Evolutionary conservation across 352 stramenopile species (phyloP).

Genomic region (Globisporangium nodosum): DNA sequence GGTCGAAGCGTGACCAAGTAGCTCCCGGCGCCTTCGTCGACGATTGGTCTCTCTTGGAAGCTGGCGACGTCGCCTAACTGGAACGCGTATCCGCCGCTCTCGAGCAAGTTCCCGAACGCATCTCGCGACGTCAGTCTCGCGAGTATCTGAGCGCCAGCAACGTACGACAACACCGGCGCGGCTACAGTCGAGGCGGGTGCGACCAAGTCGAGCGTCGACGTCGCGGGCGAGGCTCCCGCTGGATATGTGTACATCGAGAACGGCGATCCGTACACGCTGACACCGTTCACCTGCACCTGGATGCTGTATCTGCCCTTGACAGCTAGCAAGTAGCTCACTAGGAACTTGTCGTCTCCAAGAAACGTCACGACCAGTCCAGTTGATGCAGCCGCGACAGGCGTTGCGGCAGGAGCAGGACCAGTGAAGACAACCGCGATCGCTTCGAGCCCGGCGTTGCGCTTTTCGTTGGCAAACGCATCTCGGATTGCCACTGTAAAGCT

Average conservation of each 20-base stretch:
- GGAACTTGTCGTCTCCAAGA: slow-evolving; percentile 25
- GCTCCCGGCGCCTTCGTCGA: slow-evolving; percentile 28
- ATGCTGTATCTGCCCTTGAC: slow-evolving; percentile 43
- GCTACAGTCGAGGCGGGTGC: slow-evolving; percentile 17
- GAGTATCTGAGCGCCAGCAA: slow-evolving; percentile 27
- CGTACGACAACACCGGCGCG: slow-evolving; percentile 20
- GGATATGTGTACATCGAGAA: slow-evolving; percentile 61
- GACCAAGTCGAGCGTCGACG: slow-evolving; percentile 47
- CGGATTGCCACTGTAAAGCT: slow-evolving; percentile 50
- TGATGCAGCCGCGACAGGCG: slow-evolving; percentile 8
- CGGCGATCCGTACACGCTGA: slow-evolving; percentile 34
- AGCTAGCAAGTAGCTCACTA: slow-evolving; percentile 35
- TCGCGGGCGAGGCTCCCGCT: slow-evolving; percentile 27
- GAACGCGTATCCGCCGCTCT: slow-evolving; percentile 46
- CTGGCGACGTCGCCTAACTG: slow-evolving; percentile 17
- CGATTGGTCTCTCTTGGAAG: slow-evolving; percentile 21
- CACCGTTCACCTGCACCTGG: slow-evolving; percentile 33
- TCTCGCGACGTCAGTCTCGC: slow-evolving; percentile 42
- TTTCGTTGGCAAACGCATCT: slow-evolving; percentile 55
- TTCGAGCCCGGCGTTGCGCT: slow-evolving; percentile 52
- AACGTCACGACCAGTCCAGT: slow-evolving; percentile 27
- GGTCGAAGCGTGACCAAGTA: slow-evolving; percentile 36
- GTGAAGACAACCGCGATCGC: slow-evolving; percentile 29
- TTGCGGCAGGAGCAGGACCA: slow-evolving; percentile 22
- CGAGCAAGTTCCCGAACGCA: slow-evolving; percentile 37